Conservation (phyloP, 345 rosid species). For the Corchorus olitorius region DNA sequence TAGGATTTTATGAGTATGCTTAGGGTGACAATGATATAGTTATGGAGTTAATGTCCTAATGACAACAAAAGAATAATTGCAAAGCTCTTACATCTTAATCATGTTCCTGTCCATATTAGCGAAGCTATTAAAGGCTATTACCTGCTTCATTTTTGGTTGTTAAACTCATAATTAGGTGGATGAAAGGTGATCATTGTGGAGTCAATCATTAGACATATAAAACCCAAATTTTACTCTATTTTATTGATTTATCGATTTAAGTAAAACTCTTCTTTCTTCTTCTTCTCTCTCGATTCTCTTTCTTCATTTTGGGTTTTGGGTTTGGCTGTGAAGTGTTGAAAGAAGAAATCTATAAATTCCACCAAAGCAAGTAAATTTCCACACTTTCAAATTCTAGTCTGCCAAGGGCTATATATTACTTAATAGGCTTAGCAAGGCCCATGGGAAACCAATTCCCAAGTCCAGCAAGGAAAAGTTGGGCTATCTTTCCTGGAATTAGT, state of each 20-base stretch:
- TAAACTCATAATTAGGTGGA: no score
- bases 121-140: no score
- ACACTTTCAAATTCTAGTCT: not conserved
- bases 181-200: not conserved
- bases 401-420: not conserved
- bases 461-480: not conserved
- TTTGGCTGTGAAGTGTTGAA: no score
- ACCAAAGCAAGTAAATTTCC: no score
- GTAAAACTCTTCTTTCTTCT: no score
- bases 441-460: not conserved
- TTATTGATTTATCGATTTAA: not conserved
- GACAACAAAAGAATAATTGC: not conserved
- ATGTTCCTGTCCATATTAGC: no score
- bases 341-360: no score
- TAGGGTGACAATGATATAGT: not conserved
- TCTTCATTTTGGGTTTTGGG: no score
- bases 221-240: not conserved
- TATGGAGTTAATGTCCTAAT: not conserved
- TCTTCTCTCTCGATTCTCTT: no score
- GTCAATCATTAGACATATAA: not conserved
- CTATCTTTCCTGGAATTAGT: not conserved
- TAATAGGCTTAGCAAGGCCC: not conserved
- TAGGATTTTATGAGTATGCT: not conserved
- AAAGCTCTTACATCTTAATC: no score
- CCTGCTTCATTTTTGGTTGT: no score